These are phyloP conservation scores for Emmonsia crescens DNA, from an alignment of 2,329 filamentous ascomycete genomes.

Conservation along the genomic window DNA sequence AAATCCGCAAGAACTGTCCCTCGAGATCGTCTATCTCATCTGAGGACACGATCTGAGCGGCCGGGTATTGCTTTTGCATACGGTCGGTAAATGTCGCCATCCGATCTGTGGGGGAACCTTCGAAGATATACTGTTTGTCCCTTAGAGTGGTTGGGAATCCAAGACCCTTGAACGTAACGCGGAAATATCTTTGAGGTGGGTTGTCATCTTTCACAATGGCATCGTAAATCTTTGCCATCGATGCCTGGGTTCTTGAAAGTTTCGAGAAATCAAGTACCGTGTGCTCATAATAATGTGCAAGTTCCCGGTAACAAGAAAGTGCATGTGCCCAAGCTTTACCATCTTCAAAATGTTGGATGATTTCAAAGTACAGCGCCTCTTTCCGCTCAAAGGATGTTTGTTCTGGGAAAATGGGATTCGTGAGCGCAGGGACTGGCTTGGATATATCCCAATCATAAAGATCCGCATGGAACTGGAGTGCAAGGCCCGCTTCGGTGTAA, in stretches of 20 bases:
- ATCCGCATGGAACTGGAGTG: conserved; percentile 81
- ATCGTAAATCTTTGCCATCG: conserved; percentile 88
- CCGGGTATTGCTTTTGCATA: conserved; percentile 81
- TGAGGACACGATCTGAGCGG: conserved; percentile 66
- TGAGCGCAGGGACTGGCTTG: conserved; percentile 52
- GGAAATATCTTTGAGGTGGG: conserved; percentile 75
- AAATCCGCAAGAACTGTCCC: conserved; percentile 81
- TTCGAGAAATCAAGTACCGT: conserved; percentile 88
- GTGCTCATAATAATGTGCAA: conserved; percentile 81
- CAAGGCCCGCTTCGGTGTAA: conserved; percentile 76
- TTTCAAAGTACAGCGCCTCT: conserved; percentile 82
- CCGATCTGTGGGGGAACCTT: conserved; percentile 66
- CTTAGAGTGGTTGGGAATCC: conserved; percentile 72
- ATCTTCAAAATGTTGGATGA: conserved; percentile 90
- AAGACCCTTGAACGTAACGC: conserved; percentile 77
- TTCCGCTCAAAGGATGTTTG: conserved; percentile 89
- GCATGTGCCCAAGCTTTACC: conserved; percentile 91
- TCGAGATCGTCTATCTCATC: conserved; percentile 69
- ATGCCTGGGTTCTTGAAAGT: conserved; percentile 74
- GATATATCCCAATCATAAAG: conserved; percentile 83
- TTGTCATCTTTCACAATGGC: conserved; percentile 72
- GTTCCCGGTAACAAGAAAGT: conserved; percentile 76
- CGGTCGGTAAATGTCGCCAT: conserved; percentile 76
- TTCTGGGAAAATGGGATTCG: conserved; percentile 65
- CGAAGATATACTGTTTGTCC: conserved; percentile 88